phyloP scores from a whole-genome alignment of 768 basidiomycete genomes.

The Suillus subaureus region DNA sequence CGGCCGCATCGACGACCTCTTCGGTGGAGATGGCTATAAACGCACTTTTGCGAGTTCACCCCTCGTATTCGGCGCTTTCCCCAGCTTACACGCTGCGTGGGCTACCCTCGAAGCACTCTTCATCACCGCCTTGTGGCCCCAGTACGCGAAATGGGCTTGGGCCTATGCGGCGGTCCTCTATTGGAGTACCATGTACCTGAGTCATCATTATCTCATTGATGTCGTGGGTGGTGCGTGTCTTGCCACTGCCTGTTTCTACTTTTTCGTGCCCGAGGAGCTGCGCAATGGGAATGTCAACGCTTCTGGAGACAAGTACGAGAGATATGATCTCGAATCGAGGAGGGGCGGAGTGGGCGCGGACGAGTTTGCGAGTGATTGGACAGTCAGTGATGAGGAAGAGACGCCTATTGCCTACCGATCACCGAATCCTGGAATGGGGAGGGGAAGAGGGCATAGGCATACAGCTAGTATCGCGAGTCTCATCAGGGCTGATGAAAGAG shows the following conservation, averaged over 20 bases:
- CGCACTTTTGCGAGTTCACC: slow-evolving; percentile 84
- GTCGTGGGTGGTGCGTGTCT: slow-evolving; percentile 93
- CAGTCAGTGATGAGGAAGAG: slow-evolving; percentile 69
- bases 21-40: slow-evolving; percentile 77
- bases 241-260: slow-evolving; percentile 84
- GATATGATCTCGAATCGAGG: slow-evolving; percentile 71
- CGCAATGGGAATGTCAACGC: slow-evolving; percentile 52
- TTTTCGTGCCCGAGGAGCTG: slow-evolving; percentile 83
- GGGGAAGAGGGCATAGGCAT: slow-evolving; percentile 60
- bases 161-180: slow-evolving; percentile 84
- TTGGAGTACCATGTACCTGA: slow-evolving; percentile 99
- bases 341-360: slow-evolving; percentile 32
- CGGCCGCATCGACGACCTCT: slow-evolving; percentile 87
- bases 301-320: slow-evolving; percentile 62
- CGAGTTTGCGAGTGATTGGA: slow-evolving; percentile 36
- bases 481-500: slow-evolving; percentile 72
- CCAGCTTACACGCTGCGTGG: slow-evolving; percentile 87
- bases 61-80: slow-evolving; percentile 96
- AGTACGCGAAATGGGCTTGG: slow-evolving; percentile 70
- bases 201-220: slow-evolving; percentile 98
- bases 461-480: slow-evolving; percentile 85
- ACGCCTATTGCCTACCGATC: slow-evolving; percentile 73
- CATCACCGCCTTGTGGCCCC: slow-evolving; percentile 93
- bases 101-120: slow-evolving; percentile 93
- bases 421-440: slow-evolving; percentile 42